Evolutionary conservation across 2,329 filamentous ascomycete genomes (phyloP), one percentile per base, ranked within the genome.

Genomic region (Hymenoscyphus repandus): DNA sequence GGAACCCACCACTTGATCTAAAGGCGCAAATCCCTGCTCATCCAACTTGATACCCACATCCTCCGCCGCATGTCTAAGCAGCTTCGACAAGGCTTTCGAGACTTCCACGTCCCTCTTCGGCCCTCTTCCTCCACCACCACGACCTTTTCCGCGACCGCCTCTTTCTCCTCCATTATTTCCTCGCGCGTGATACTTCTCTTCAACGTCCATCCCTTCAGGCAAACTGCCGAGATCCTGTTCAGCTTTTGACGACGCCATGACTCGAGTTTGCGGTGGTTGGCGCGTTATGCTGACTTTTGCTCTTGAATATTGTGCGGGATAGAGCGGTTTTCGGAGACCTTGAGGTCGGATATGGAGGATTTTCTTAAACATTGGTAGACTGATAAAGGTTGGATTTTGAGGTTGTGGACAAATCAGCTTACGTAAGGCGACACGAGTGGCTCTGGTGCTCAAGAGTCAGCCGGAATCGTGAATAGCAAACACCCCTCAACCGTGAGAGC

Each of bases 1-100:
- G 17, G 48, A 45, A 76, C 79, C 75, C 63, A 83, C 79, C 64
- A 85, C 82, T 51, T 70, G 67, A 57, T 81, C 75, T 50, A 85
- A 65, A 40, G 72, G 69, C 38, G 80, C 82, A 63, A 72, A 85
- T 0, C 83, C 83, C 62, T 82, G 79, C 1, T 60, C 67, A 61
- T 85, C 80, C 6, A 85, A 72, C 59, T 66, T 59, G 42, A 85
- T 72, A 3, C 80, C 80, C 17, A 76, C 80, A 36, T 74, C 76
- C 45, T 69, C 68, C 51, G 66, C 64, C 57, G 65, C 59, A 62
- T 65, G 66, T 38, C 66, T 58, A 46, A 68, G 52, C 20, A 68
- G 52, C 55, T 63, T 65, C n/a, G 60, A 64, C 34, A 68, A 45
- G 10, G 64, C 64, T 52, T 67, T 68, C 18, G 63, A 66, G 20